Conservation (phyloP, 257 asterid species). For the Coffea canephora region DNA sequence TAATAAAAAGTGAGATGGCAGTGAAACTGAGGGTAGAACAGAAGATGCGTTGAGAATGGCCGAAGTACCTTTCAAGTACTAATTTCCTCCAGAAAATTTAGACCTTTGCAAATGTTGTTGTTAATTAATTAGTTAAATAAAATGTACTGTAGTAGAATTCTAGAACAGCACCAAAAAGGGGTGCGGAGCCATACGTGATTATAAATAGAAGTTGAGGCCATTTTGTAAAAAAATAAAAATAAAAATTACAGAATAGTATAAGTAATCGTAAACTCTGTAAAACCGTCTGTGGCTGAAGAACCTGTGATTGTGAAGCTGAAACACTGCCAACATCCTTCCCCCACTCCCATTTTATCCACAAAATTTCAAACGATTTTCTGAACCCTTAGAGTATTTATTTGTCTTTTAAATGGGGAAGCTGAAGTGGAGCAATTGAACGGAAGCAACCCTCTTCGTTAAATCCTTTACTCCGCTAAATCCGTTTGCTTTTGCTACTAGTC, state of each 20-base stretch:
- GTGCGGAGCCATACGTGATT: not conserved
- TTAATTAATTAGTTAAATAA: too few relatives aligned
- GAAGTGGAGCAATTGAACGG: conserved; percentile 27
- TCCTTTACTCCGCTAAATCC: conserved; percentile 23
- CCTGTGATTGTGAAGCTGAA: conserved; percentile 4
- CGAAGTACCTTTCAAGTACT: too few relatives aligned
- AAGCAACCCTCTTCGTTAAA: conserved; percentile 35
- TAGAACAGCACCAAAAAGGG: not conserved
- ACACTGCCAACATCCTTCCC: conserved; percentile 3
- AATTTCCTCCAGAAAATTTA: too few relatives aligned
- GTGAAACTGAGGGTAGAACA: too few relatives aligned
- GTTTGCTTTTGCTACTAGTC: conserved; percentile 29
- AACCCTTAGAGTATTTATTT: not conserved
- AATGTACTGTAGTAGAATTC: too few relatives aligned
- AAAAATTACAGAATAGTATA: not conserved
- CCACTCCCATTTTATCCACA: conserved; percentile 24
- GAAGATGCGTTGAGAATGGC: too few relatives aligned
- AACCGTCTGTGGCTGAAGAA: not conserved
- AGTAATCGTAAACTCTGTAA: too few relatives aligned
- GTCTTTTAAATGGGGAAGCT: conserved; percentile 9
- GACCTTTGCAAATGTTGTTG: too few relatives aligned
- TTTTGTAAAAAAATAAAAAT: not conserved
- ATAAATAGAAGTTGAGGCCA: not conserved
- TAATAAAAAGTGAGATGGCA: too few relatives aligned
- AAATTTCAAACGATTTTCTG: conserved; percentile 4